A percentile compares a stretch with the other conserved stretches of the same genome.
phyloP scores from a whole-genome alignment of 352 stramenopile species.

The Phytophthora quininea region DNA sequence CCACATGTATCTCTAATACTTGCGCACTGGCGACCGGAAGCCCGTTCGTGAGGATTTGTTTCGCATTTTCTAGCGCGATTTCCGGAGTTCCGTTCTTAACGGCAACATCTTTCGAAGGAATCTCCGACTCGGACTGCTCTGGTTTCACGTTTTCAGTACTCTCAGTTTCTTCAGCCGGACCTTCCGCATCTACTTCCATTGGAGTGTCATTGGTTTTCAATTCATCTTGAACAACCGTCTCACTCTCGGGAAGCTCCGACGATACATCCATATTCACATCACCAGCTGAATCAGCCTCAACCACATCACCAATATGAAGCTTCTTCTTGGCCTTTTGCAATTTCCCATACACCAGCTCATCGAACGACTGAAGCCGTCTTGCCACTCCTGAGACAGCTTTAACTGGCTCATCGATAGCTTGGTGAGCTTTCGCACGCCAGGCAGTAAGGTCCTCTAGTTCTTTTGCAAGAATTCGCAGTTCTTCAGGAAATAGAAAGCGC shows the following conservation, averaged over 20 bases:
- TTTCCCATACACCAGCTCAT: conserved; percentile 66
- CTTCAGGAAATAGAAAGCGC: conserved; percentile 78
- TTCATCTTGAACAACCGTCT: conserved; percentile 20
- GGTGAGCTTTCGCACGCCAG: conserved; percentile 71
- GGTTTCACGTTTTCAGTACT: conserved; percentile 8
- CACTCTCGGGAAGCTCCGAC: conserved; percentile 1
- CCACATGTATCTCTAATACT: conserved; percentile 34
- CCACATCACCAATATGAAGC: conserved; percentile 35
- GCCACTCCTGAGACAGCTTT: conserved; percentile 46
- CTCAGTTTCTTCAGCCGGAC: not conserved
- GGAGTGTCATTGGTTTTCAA: conserved; percentile 13
- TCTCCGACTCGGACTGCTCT: conserved; percentile 12
- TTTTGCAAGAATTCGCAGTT: conserved; percentile 73
- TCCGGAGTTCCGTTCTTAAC: conserved; percentile 6
- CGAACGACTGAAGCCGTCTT: conserved; percentile 59
- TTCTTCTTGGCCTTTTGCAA: conserved; percentile 59
- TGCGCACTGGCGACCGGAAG: conserved; percentile 13
- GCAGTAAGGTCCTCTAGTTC: conserved; percentile 68
- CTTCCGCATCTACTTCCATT: conserved; percentile 38
- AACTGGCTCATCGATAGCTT: conserved; percentile 50
- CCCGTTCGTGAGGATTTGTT: conserved; percentile 18
- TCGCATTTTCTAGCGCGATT: conserved; percentile 1
- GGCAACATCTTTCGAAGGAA: not conserved
- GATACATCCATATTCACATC: conserved; percentile 18
- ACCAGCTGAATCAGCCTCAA: conserved; percentile 3